Percentiles rank a stretch among this genome's conserved stretches.
These are phyloP conservation scores for Entomortierella lignicola DNA, from an alignment of 192 early-diverging fungal genomes.

Conservation along the genomic window DNA sequence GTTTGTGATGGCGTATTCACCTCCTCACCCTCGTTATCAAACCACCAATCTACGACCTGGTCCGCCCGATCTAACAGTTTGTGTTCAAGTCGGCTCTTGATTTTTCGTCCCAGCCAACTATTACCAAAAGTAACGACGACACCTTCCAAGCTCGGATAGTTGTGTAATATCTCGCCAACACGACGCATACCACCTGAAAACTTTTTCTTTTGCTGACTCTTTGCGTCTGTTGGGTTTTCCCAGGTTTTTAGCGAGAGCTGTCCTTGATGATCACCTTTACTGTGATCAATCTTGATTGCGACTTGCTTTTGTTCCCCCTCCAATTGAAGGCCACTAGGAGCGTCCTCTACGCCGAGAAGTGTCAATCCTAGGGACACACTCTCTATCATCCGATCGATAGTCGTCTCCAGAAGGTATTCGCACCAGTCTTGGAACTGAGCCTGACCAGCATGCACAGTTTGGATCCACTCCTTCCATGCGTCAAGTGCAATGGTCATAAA, in stretches of 20 bases:
- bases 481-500: slow-evolving; percentile 29
- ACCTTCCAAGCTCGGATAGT: slow-evolving; percentile 25
- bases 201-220: slow-evolving; percentile 1
- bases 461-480: slow-evolving; percentile 50
- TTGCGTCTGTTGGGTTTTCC: background rate
- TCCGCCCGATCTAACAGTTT: slow-evolving; percentile 26
- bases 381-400: slow-evolving; percentile 38
- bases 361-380: slow-evolving; percentile 32
- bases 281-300: background rate
- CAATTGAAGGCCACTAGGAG: background rate
- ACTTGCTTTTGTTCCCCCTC: background rate
- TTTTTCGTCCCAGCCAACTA: slow-evolving; percentile 38
- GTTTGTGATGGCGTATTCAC: background rate
- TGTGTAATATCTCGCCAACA: slow-evolving; percentile 20
- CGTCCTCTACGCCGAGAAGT: slow-evolving; percentile 16
- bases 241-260: background rate
- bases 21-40: background rate
- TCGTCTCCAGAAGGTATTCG: slow-evolving; percentile 34
- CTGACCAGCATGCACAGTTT: slow-evolving; percentile 34
- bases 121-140: slow-evolving; percentile 21
- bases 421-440: slow-evolving; percentile 50
- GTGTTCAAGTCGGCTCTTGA: slow-evolving; percentile 25
- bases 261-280: background rate
- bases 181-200: slow-evolving; percentile 14
- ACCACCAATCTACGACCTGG: slow-evolving; percentile 49